These are phyloP conservation scores for Triglochin maritima DNA, from an alignment of 106 monocot species.

Conservation along the genomic window DNA sequence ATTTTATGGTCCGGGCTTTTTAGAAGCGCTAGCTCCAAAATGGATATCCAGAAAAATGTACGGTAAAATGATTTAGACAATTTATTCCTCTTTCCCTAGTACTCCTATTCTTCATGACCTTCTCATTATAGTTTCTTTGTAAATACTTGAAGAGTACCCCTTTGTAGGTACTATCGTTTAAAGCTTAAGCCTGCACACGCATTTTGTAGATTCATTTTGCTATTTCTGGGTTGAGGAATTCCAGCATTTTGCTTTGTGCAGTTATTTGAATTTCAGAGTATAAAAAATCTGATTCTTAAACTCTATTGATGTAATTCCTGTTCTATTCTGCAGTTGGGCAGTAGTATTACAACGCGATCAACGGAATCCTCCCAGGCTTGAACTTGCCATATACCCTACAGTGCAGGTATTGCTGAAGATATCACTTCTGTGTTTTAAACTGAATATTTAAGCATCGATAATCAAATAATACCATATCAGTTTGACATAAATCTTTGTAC, in stretches of 20 bases:
- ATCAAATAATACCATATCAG: neutral
- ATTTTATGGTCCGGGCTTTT: conserved; percentile 55
- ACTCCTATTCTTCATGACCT: neutral
- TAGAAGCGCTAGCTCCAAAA: conserved; percentile 69
- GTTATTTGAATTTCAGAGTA: too few species aligned
- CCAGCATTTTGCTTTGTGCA: too few species aligned
- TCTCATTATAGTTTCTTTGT: neutral
- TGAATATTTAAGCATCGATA: neutral
- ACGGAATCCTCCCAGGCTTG: conserved; percentile 34
- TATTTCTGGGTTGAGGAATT: too few species aligned
- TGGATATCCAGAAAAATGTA: conserved; percentile 81
- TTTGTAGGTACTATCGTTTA: neutral
- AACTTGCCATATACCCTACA: conserved; percentile 63
- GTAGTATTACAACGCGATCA: conserved; percentile 67
- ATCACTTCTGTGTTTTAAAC: neutral
- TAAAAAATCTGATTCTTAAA: too few species aligned
- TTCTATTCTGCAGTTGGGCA: conserved; percentile 55
- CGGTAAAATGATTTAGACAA: neutral
- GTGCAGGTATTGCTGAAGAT: conserved; percentile 34
- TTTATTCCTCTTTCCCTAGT: neutral
- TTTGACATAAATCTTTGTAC: neutral
- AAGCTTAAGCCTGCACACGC: neutral
- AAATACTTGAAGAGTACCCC: neutral
- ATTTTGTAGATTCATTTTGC: neutral
- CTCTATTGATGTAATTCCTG: too few species aligned